phyloP scores from a whole-genome alignment of 306 rosid species.

The Pachyrhizus erosus region DNA sequence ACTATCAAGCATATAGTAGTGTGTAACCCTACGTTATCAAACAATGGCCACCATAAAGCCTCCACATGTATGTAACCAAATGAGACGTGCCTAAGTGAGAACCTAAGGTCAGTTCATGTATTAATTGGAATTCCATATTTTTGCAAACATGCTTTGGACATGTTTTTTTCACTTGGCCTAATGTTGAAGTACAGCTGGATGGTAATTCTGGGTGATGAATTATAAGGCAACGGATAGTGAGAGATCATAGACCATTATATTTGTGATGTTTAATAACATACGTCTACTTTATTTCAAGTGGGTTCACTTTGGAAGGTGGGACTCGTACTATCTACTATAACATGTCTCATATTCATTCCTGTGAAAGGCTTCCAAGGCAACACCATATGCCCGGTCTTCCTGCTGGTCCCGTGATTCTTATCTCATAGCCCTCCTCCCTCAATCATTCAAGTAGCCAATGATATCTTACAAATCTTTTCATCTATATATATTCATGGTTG shows the following conservation, averaged over 20 bases:
- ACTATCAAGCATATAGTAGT: neutral
- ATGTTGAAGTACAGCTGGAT: slow-evolving; percentile 5
- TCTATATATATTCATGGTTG: neutral
- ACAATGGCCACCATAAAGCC: neutral
- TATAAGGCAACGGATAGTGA: neutral
- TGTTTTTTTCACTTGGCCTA: neutral
- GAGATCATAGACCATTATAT: neutral
- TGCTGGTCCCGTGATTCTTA: neutral
- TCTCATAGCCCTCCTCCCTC: neutral
- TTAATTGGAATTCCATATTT: neutral
- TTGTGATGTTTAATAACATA: neutral
- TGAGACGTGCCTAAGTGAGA: neutral
- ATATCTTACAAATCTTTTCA: neutral
- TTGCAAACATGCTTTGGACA: slow-evolving; percentile 33
- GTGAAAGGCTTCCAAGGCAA: neutral
- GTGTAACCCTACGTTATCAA: neutral
- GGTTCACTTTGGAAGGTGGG: neutral
- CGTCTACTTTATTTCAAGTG: neutral
- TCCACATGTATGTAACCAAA: neutral
- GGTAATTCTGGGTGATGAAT: neutral
- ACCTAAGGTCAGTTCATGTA: neutral
- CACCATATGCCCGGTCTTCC: neutral
- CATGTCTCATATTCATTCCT: neutral
- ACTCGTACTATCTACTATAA: neutral
- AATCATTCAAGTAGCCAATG: neutral